Evolutionary conservation across 2,329 filamentous ascomycete species (phyloP), one percentile per base, ranked within the genome.

Genomic region (Penicillium sp.): DNA sequence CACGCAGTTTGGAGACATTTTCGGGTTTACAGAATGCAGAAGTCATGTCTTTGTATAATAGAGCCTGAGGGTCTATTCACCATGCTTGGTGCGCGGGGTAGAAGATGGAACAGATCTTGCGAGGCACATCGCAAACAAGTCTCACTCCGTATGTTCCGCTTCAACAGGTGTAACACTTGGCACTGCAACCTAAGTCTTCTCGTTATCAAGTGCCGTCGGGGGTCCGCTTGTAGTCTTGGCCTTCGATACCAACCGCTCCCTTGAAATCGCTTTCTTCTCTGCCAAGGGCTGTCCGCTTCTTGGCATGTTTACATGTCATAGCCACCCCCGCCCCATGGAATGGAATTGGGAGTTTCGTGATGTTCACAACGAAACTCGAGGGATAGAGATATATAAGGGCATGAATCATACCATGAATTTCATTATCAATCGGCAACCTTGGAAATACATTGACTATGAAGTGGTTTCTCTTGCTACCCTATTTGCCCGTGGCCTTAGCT

Each of bases 171-270:
- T 12, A 43, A 12, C 25, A 20, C 45, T 48, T 48, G 45, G 45
- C 63, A 56, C 51, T 63, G 63, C 54, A 63, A 65, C 63, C 63
- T 59, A 48, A 65, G 61, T 56, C 45, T 22, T 58, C 17, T 37
- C 31, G 12, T 53, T 58, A n/a, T 35, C 42, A 58, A 56, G 56
- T 56, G 20, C 63, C 63, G 63, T 63, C 63, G 63, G 63, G 56
- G 31, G 37, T 59, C 61, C 63, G 63, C 61, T 38, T 63, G 54
- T 34, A 55, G 28, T 37, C 35, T 43, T 39, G 28, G 25, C 38
- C 42, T 49, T 28, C 4, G 6, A 31, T 25, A 31, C 14, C 15
- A n/a, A 17, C 63, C 61, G 54, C 53, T n/a, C 58, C 58, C 57
- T 59, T 63, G 38, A 42, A 42, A 39, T n/a, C 34, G 50, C 5